phyloP scores from a whole-genome alignment of 768 basidiomycete genomes.

The Imleria badia region DNA sequence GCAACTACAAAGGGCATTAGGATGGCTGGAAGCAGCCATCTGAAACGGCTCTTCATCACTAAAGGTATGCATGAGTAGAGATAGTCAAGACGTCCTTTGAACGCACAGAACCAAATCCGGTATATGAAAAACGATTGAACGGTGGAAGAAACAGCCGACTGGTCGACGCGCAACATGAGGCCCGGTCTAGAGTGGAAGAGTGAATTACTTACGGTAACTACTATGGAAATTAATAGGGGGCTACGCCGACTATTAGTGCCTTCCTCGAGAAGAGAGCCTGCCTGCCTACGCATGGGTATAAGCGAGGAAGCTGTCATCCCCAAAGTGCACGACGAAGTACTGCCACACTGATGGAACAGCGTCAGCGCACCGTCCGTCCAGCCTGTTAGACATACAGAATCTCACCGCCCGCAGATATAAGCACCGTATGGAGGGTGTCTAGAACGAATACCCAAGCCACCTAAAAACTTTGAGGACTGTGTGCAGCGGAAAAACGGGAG shows the following conservation, averaged over 20 bases:
- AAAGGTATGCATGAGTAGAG: background rate
- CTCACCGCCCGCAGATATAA: slow-evolving; percentile 22
- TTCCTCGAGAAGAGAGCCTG: slow-evolving; percentile 2
- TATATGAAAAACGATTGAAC: slow-evolving; percentile 29
- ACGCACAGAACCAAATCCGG: slow-evolving; percentile 25
- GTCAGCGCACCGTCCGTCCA: background rate
- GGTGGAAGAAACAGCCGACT: slow-evolving; percentile 21
- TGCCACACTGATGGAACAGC: slow-evolving; percentile 19
- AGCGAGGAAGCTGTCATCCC: slow-evolving; percentile 10
- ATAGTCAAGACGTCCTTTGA: background rate
- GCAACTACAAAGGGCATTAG: slow-evolving; percentile 18
- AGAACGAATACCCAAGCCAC: slow-evolving; percentile 23
- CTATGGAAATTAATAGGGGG: slow-evolving; percentile 20
- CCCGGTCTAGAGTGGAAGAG: background rate
- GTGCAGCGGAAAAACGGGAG: background rate
- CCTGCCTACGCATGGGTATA: slow-evolving; percentile 21
- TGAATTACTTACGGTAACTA: slow-evolving; percentile 18
- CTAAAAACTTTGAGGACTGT: slow-evolving; percentile 1
- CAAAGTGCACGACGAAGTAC: slow-evolving; percentile 23
- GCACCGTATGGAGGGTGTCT: slow-evolving; percentile 17
- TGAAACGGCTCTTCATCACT: slow-evolving; percentile 17
- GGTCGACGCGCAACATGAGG: slow-evolving; percentile 12
- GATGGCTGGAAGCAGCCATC: slow-evolving; percentile 19
- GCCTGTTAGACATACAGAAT: background rate
- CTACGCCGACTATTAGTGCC: slow-evolving; percentile 14